Percentiles rank a stretch among this genome's conserved stretches.
Conservation (phyloP, 2,329 filamentous ascomycete species). For the Aureobasidium melanogenum region DNA sequence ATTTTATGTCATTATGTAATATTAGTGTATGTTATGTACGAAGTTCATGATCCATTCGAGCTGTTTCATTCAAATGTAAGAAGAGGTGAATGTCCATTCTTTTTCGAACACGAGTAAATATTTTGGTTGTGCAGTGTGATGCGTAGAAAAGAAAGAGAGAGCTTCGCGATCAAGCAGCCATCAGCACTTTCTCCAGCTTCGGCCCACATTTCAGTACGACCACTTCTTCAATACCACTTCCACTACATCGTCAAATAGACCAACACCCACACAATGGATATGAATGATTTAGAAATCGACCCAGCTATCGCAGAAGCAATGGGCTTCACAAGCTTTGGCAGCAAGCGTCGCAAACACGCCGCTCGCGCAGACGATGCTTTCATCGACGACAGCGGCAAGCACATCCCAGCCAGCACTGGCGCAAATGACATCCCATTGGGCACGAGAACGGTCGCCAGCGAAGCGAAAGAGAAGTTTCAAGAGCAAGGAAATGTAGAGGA, state of each 20-base stretch:
- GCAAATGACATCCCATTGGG: constrained; percentile 22
- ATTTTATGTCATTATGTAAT: too few relatives aligned
- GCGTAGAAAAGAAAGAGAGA: neutral
- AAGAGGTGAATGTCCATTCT: too few relatives aligned
- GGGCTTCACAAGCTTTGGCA: constrained; percentile 67
- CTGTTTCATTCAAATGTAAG: neutral
- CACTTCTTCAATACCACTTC: neutral
- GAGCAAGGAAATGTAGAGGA: neutral
- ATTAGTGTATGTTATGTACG: neutral
- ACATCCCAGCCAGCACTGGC: constrained; percentile 26
- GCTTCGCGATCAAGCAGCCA: neutral
- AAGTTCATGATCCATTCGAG: neutral
- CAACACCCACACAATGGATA: neutral
- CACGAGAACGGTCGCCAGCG: neutral
- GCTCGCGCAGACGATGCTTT: constrained; percentile 37
- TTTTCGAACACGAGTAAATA: too few relatives aligned
- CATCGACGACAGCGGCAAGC: constrained; percentile 28
- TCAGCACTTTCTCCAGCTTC: neutral
- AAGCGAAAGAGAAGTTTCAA: neutral
- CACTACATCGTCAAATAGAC: neutral
- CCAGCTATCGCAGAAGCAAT: constrained; percentile 57
- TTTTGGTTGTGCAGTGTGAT: neutral
- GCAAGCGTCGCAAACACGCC: constrained; percentile 62
- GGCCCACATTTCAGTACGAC: neutral
- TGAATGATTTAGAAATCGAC: constrained; percentile 34